phyloP scores from a whole-genome alignment of 306 rosid species.

The Cicer judaicum region DNA sequence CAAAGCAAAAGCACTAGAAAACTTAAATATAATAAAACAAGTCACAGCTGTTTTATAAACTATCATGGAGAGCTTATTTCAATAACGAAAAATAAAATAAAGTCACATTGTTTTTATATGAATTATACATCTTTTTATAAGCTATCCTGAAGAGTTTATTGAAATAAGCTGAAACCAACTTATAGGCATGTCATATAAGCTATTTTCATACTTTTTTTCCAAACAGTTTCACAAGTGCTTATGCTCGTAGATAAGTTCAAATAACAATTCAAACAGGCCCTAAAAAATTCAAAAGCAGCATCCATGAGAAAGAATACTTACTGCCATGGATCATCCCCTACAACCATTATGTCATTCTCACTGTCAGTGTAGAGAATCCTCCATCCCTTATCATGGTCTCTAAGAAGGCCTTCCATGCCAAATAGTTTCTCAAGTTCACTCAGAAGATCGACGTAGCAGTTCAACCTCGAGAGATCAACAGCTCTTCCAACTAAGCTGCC shows the following conservation, averaged over 20 bases:
- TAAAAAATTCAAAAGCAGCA: background rate
- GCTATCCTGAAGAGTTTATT: background rate
- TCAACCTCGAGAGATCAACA: slow-evolving; percentile 84
- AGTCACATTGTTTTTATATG: background rate
- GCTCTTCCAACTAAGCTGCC: slow-evolving; percentile 99
- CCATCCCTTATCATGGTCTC: slow-evolving; percentile 89
- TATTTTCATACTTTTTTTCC: background rate
- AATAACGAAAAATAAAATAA: background rate
- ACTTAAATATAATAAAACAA: slow-evolving; percentile 19
- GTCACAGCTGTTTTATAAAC: no score
- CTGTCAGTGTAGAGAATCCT: slow-evolving; percentile 87
- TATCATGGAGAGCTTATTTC: background rate
- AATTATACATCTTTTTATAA: background rate
- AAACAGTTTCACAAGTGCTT: background rate
- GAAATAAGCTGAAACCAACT: background rate
- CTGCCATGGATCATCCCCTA: slow-evolving; percentile 99
- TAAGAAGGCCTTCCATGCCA: slow-evolving; percentile 96
- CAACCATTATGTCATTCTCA: slow-evolving; percentile 97
- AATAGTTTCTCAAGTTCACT: slow-evolving; percentile 88
- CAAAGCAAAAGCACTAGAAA: slow-evolving; percentile 33
- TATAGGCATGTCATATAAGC: background rate
- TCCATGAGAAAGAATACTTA: slow-evolving; percentile 56
- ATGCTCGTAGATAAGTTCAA: background rate
- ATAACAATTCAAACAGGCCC: background rate
- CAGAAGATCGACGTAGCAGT: slow-evolving; percentile 77